A percentile compares a stretch with the other conserved stretches of the same genome.
These are phyloP conservation scores for Diaporthe sp. DNA, from an alignment of 2,329 filamentous ascomycete genomes.

Conservation along the genomic window DNA sequence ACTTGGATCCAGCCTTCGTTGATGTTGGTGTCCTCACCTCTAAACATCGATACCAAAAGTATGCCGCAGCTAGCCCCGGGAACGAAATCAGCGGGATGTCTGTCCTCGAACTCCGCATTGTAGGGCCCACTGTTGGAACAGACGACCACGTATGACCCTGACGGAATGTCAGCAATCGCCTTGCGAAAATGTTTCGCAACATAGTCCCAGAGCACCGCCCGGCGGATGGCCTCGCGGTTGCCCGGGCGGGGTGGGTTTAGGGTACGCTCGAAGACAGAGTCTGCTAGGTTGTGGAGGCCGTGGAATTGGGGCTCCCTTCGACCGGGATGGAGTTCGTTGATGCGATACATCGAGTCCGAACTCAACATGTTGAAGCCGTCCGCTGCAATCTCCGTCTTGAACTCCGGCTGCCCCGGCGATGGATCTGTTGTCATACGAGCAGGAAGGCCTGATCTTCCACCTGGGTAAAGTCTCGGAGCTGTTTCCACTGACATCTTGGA, in stretches of 20 bases:
- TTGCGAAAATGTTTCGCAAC: neutral
- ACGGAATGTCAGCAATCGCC: neutral
- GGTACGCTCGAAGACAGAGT: neutral
- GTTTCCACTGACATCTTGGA: neutral
- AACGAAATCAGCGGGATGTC: neutral
- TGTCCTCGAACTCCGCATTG: neutral
- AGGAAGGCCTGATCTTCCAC: neutral
- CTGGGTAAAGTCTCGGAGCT: neutral
- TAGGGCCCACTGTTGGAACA: neutral
- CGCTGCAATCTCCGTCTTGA: neutral
- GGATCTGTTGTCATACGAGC: neutral
- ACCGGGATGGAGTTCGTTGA: neutral
- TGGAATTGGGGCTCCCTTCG: neutral
- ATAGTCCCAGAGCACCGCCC: neutral
- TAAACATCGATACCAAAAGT: neutral
- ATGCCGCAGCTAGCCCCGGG: neutral
- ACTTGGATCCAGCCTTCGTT: neutral
- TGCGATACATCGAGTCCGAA: neutral
- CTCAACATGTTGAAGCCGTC: neutral
- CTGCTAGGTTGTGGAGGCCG: slow-evolving; percentile 1
- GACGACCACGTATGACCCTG: neutral
- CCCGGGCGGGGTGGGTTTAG: neutral
- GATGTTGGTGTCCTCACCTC: neutral
- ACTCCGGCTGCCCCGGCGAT: neutral
- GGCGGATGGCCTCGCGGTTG: neutral